Evolutionary conservation across 306 rosid genomes (phyloP).

Genomic region (Vigna angularis): DNA sequence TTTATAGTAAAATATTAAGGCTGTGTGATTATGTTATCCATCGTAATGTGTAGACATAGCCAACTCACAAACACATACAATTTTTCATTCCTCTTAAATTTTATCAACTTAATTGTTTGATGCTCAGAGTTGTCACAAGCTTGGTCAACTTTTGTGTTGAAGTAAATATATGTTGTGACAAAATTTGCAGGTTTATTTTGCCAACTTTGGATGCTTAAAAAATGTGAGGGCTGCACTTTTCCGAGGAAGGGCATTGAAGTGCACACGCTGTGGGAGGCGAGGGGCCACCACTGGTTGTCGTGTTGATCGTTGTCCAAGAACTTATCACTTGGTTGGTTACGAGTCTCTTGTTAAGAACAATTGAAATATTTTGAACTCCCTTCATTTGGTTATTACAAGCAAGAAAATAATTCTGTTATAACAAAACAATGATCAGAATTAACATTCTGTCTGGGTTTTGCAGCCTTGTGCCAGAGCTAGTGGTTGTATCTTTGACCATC

Average conservation of each 20-base stretch:
- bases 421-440: slow-evolving; percentile 35
- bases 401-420: not conserved
- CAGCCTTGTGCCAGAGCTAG: slow-evolving; percentile 99
- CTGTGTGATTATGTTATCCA: not conserved
- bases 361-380: slow-evolving; percentile 9
- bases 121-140: not conserved
- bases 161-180: slow-evolving; percentile 33
- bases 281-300: slow-evolving; percentile 99
- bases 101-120: slow-evolving; percentile 8
- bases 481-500: slow-evolving; percentile 97
- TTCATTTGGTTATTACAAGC: slow-evolving; percentile 36
- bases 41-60: slow-evolving; percentile 17
- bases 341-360: slow-evolving; percentile 35
- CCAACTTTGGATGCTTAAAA: slow-evolving; percentile 96
- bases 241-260: slow-evolving; percentile 95
- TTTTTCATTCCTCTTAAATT: not conserved
- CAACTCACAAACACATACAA: not conserved
- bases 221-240: slow-evolving; percentile 96
- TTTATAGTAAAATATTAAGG: not conserved
- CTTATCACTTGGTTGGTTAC: slow-evolving; percentile 92
- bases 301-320: slow-evolving; percentile 95
- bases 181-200: slow-evolving; percentile 93
- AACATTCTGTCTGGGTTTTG: slow-evolving; percentile 43
- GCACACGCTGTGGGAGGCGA: slow-evolving; percentile 95
- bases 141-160: slow-evolving; percentile 18